Conservation (phyloP, 768 basidiomycete species). For the Gelatoporia subvermispora region DNA sequence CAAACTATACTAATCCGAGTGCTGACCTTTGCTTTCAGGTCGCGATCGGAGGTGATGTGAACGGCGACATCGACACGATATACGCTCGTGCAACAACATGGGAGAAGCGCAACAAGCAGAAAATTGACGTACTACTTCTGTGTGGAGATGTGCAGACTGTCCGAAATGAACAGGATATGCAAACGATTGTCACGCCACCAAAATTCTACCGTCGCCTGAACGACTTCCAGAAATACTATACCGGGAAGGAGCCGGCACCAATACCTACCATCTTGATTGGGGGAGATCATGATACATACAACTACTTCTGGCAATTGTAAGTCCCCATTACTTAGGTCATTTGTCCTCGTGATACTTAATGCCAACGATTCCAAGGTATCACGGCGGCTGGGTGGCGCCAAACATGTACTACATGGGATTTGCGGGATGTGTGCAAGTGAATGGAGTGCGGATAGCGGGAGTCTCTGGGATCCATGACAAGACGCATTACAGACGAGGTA, state of each 20-base stretch:
- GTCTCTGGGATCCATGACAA: slow-evolving; percentile 46
- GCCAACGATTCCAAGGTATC: slow-evolving; percentile 38
- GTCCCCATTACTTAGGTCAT: slow-evolving; percentile 20
- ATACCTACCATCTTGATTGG: slow-evolving; percentile 91
- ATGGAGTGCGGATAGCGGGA: slow-evolving; percentile 84
- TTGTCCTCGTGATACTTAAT: too few species aligned
- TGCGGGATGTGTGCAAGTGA: slow-evolving; percentile 82
- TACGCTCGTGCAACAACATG: slow-evolving; percentile 66
- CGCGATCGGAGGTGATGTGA: slow-evolving; percentile 92
- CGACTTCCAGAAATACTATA: slow-evolving; percentile 91
- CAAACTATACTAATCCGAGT: too few species aligned
- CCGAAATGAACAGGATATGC: slow-evolving; percentile 77
- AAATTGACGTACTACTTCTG: slow-evolving; percentile 81
- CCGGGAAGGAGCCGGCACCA: slow-evolving; percentile 75
- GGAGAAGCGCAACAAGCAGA: slow-evolving; percentile 57
- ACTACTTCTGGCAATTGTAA: slow-evolving; percentile 94
- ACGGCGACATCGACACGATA: slow-evolving; percentile 87
- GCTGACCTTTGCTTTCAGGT: slow-evolving; percentile 39
- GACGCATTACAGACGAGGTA: slow-evolving; percentile 64
- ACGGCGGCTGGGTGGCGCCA: slow-evolving; percentile 94
- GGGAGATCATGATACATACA: slow-evolving; percentile 96
- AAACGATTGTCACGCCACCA: slow-evolving; percentile 74
- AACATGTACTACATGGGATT: slow-evolving; percentile 95
- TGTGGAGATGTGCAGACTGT: slow-evolving; percentile 97
- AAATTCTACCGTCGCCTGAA: slow-evolving; percentile 82